Conservation (phyloP, 768 basidiomycete genomes). For the Clitopilus hobsonii region DNA sequence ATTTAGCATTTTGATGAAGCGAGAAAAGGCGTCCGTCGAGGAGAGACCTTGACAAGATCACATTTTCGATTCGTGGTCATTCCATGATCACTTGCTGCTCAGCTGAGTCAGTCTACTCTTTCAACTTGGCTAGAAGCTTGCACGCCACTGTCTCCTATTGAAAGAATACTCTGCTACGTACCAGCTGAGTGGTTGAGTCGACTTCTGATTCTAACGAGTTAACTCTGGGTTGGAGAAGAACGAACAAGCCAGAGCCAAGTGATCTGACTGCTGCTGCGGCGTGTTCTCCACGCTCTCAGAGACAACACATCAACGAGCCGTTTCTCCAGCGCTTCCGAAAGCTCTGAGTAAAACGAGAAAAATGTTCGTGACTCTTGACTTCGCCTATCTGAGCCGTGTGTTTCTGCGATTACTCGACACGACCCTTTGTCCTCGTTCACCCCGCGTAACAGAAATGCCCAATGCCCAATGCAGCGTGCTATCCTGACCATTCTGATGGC, state of each 20-base stretch:
- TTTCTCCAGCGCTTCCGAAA: neutral
- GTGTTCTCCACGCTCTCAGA: neutral
- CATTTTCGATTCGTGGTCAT: neutral
- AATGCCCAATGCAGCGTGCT: neutral
- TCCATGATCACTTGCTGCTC: neutral
- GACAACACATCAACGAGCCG: neutral
- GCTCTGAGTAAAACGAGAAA: neutral
- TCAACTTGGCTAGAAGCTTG: neutral
- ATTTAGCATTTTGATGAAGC: neutral
- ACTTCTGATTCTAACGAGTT: neutral
- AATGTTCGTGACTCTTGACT: neutral
- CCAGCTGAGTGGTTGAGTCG: no score
- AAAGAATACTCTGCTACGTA: no score
- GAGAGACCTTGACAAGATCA: neutral
- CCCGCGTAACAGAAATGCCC: neutral
- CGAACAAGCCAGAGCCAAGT: neutral
- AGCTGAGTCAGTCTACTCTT: neutral
- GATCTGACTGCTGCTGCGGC: neutral
- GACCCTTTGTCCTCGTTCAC: neutral
- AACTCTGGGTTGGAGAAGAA: neutral
- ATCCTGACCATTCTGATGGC: constrained; percentile 1
- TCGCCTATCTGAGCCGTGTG: neutral
- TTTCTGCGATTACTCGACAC: neutral
- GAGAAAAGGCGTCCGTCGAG: neutral
- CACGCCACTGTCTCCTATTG: no score